Base-by-base conservation (phyloP, 2,329 filamentous ascomycete genomes). In the Penicillium crustosum region DNA sequence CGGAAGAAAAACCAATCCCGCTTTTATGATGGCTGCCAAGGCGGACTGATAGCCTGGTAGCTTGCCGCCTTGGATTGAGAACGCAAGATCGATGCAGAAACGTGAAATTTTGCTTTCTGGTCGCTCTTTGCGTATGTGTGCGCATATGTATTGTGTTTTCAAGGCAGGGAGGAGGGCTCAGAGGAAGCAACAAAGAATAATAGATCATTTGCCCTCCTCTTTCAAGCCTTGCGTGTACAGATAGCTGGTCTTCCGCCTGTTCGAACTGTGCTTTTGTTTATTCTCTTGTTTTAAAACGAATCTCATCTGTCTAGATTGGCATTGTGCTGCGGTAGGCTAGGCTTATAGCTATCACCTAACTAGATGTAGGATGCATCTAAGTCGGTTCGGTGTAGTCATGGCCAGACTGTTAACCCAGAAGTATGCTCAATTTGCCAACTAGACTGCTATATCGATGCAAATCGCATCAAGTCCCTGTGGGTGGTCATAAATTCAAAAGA, bases 191-290 rank as follows among this genome's bases (percentile, higher is more conserved):
- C 58, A 58, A 61, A 63, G 57, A 63, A 61, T 67, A 63, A 66
- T 67, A 68, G 66, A 67, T 48, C 44, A 49, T 41, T 57, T 44
- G 42, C 56, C 61, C 42, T 55, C 56, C 61, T 59, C 60, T 65
- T 63, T 68, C 61, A 61, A 61, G 64, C 65, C 66, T 70, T 71
- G 70, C 69, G 72, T 75, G 73, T 75, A 75, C 73, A 75, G 73
- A 75, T 75, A 75, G 70, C 71, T 75, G 70, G 71, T 73, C 63
- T 69, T 69, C 65, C 59, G 66, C 68, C 67, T 70, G 63, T 70
- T 70, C 67, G 63, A 72, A 71, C 69, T 73, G 70, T 73, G 70
- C 69, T 72, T 68, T 66, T 66, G 60, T 66, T 66, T 65, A 61
- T 66, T 62, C 57, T 61, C 62, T 60, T 70, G 62, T 66, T 66